phyloP scores from a whole-genome alignment of 1,284 basidiomycete species.

The Austroboletus olivaceoglutinosus region DNA sequence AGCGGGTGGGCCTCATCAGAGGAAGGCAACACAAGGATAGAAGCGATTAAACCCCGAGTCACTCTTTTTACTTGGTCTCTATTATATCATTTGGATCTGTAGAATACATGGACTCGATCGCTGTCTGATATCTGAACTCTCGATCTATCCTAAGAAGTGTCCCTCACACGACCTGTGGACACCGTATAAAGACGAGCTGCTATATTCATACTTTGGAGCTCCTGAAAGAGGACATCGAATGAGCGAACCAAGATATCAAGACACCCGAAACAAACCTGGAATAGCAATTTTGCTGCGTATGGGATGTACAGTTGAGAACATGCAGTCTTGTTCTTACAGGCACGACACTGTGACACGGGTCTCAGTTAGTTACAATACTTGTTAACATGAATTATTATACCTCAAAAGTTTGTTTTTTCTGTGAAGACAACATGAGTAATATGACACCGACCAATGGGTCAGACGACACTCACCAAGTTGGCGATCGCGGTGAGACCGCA shows the following conservation, averaged over 20 bases:
- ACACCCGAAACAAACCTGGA: conserved; percentile 61
- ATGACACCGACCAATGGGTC: conserved; percentile 2
- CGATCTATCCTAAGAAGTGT: conserved; percentile 32
- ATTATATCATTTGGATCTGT: conserved; percentile 40
- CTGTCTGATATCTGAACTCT: conserved; percentile 5
- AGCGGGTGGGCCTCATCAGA: conserved; percentile 63
- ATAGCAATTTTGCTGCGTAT: conserved; percentile 88
- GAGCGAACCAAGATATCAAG: neutral
- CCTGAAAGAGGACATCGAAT: conserved; percentile 43
- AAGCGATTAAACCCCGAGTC: conserved; percentile 24
- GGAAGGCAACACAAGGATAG: conserved; percentile 28
- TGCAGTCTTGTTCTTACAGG: conserved; percentile 94
- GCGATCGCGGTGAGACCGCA: conserved; percentile 95
- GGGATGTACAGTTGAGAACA: conserved; percentile 90
- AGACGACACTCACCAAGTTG: conserved; percentile 64
- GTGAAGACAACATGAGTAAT: conserved; percentile 4
- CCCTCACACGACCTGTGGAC: conserved; percentile 78
- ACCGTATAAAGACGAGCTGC: conserved; percentile 81
- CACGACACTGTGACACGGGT: conserved; percentile 59
- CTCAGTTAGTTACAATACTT: conserved; percentile 1
- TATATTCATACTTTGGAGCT: conserved; percentile 91
- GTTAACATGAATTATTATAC: conserved; percentile 29
- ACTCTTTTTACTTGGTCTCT: conserved; percentile 7
- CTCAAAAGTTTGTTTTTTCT: conserved; percentile 88
- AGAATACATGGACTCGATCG: conserved; percentile 44